Evolutionary conservation across 2,329 filamentous ascomycete species (phyloP).

Genomic region (Paraphoma sp.): DNA sequence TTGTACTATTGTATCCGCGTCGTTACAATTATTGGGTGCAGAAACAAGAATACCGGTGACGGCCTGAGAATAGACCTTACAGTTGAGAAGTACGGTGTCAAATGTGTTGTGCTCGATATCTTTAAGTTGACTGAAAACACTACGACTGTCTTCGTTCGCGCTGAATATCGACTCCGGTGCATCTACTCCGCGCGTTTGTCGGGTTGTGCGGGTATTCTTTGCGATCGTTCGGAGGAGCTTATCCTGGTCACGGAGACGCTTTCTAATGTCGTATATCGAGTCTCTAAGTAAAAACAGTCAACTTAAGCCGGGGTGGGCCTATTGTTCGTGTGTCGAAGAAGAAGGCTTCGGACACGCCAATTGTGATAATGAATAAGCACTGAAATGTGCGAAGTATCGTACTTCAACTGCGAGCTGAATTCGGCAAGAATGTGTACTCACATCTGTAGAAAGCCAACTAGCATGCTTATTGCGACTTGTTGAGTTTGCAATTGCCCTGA

Average conservation of each 20-base stretch:
- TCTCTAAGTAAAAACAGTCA: not conserved
- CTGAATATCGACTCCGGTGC: conserved; percentile 20
- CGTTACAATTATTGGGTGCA: not conserved
- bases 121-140: conserved; percentile 8
- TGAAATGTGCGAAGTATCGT: no score
- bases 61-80: conserved; percentile 18
- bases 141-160: not conserved
- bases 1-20: not conserved
- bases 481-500: conserved; percentile 22
- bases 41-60: conserved; percentile 2
- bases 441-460: conserved; percentile 21
- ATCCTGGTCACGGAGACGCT: conserved; percentile 3
- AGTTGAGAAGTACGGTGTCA: conserved; percentile 18
- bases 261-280: conserved; percentile 7
- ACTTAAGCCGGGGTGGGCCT: not conserved
- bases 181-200: conserved; percentile 11
- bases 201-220: conserved; percentile 7
- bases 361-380: no score
- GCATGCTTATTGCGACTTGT: conserved; percentile 16
- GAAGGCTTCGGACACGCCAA: not conserved
- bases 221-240: conserved; percentile 9
- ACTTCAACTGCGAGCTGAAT: no score
- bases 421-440: not conserved
- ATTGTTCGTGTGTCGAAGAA: not conserved
- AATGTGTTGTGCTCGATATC: conserved; percentile 1